phyloP scores from a whole-genome alignment of 2,329 filamentous ascomycete genomes.

The Pyricularia sp. region DNA sequence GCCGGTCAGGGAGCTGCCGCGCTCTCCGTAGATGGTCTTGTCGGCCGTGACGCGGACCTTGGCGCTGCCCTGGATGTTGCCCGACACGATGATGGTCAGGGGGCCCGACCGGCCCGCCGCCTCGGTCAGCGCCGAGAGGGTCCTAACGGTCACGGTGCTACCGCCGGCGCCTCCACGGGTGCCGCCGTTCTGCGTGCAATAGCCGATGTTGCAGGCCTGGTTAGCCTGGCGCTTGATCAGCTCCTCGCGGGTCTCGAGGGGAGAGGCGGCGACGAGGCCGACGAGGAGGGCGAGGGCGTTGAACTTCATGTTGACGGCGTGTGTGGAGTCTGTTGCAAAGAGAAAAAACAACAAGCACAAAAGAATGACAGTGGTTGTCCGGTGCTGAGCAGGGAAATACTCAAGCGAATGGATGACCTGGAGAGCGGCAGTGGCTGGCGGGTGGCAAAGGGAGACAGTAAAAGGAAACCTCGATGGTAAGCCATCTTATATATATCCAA shows the following conservation, averaged over 20 bases:
- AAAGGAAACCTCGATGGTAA: background rate
- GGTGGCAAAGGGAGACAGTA: background rate
- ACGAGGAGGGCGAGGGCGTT: conserved; percentile 1
- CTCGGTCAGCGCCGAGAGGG: conserved; percentile 36
- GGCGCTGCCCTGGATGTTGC: conserved; percentile 29
- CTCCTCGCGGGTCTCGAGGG: conserved; percentile 1
- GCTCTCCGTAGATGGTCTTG: conserved; percentile 39
- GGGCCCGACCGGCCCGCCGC: conserved; percentile 36
- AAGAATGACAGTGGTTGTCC: background rate
- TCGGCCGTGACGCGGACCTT: conserved; percentile 37
- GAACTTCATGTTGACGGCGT: background rate
- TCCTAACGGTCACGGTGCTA: conserved; percentile 43
- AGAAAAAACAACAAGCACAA: too few species aligned
- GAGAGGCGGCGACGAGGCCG: background rate
- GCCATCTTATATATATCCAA: background rate
- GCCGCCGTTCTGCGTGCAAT: conserved; percentile 34
- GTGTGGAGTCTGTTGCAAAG: background rate
- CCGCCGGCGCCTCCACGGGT: conserved; percentile 48
- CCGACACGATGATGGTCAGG: conserved; percentile 35
- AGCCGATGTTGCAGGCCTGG: conserved; percentile 25
- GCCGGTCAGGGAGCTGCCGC: conserved; percentile 28
- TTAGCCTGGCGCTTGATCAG: conserved; percentile 5
- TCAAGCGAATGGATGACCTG: background rate
- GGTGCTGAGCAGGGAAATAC: background rate
- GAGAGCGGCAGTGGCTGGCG: background rate